Base-by-base conservation (phyloP, 2,329 filamentous ascomycete genomes). In the Botrytis fabae region DNA sequence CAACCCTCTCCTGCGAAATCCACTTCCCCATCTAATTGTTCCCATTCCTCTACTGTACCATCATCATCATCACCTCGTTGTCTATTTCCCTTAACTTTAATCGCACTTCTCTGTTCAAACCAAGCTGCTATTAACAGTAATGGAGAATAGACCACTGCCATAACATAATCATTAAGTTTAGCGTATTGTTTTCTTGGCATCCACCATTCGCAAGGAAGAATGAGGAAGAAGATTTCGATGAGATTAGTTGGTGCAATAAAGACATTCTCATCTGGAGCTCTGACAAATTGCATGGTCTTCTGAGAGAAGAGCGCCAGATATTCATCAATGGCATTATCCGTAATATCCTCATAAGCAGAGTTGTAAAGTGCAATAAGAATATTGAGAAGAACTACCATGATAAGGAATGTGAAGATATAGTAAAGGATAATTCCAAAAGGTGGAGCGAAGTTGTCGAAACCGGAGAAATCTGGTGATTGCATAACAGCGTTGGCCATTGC, bases 301-400 rank as follows among this genome's bases (percentile, higher is more conserved):
- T 97, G 93, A 0, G 93, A 88, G 83, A 97, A 98, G 5, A 98
- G 88, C 0, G 94, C 95, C 81, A 99, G 91, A 83, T 94, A 99
- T 82, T 99, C 96, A 82, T 99, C 96, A 76, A 94, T 92, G 7
- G 96, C 94, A 80, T 99, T 92, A 61, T 88, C 89, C 40, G 91
- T 92, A 74, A 93, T 92, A 81, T 93, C 91, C 78, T 97, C 93
- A 81, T 99, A 98, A 2, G 96, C 94, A 64, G 92, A 95, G 83
- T 98, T 98, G 85, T 98, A 99, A 10, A 99, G 89, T 0, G 96
- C 96, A 80, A 99, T 98, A 73, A 99, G 89, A 78, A 99, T 94
- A 82, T 99, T 99, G 77, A 99, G 89, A 40, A 98, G 86, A 73
- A 99, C 77, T 78, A 96, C 95, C 92, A 97, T 98, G 79, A 99